Percentiles rank a stretch among this genome's conserved stretches.
phyloP scores from a whole-genome alignment of 257 asterid species.

The Echium plantagineum region DNA sequence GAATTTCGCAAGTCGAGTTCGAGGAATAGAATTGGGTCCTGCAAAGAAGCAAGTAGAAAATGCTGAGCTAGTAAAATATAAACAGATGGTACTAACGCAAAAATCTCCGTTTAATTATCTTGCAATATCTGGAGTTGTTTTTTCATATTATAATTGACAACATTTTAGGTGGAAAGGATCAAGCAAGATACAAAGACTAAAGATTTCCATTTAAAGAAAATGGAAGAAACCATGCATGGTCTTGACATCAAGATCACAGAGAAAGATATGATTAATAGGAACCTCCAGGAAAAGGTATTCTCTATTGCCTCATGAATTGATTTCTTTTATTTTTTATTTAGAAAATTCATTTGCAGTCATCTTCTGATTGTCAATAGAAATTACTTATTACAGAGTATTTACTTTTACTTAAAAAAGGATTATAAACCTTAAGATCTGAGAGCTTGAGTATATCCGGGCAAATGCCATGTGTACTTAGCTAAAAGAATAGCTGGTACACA shows the following conservation, averaged over 20 bases:
- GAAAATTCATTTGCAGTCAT: too few relatives aligned
- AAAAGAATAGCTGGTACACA: too few relatives aligned
- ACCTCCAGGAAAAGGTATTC: constrained; percentile 84
- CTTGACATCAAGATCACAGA: constrained; percentile 74
- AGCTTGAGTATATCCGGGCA: too few relatives aligned
- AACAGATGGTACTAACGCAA: constrained; percentile 54
- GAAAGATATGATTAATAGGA: constrained; percentile 57
- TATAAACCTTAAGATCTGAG: too few relatives aligned
- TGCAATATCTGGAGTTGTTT: background rate
- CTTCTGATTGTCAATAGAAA: too few relatives aligned
- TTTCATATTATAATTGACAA: background rate
- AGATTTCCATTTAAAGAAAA: constrained; percentile 61
- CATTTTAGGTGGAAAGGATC: constrained; percentile 58
- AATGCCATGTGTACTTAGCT: too few relatives aligned
- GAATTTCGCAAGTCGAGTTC: constrained; percentile 89
- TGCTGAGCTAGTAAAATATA: constrained; percentile 65
- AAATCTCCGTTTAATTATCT: background rate
- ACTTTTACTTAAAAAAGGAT: too few relatives aligned
- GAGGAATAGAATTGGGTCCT: constrained; percentile 92
- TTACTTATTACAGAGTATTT: too few relatives aligned
- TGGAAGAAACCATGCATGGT: constrained; percentile 81
- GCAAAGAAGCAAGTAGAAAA: constrained; percentile 88
- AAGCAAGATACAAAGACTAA: constrained; percentile 72
- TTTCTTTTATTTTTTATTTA: too few relatives aligned
- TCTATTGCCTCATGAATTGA: background rate